Conservation (phyloP, 345 rosid species). For the Lenwebbia sp. region DNA sequence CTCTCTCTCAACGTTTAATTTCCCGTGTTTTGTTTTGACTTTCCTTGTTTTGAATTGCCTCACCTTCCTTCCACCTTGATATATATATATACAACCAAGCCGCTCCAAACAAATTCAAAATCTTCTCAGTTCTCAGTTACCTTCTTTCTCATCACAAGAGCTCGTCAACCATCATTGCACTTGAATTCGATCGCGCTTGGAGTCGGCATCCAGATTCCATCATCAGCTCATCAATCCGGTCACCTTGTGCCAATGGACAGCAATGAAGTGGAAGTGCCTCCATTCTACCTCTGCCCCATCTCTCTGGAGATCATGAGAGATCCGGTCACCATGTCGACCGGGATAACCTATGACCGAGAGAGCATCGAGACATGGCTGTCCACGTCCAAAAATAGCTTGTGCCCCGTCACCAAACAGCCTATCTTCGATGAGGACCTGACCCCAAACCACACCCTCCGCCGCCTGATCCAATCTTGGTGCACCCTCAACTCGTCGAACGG, state of each 20-base stretch:
- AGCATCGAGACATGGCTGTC: constrained; percentile 13
- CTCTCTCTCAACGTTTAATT: background rate
- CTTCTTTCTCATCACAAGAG: background rate
- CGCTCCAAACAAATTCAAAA: background rate
- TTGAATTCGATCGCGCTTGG: background rate
- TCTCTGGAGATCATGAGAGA: too few species aligned
- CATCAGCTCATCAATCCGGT: background rate
- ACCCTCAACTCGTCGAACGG: constrained; percentile 75
- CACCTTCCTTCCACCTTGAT: background rate
- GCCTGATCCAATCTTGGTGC: constrained; percentile 93
- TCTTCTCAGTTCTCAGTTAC: background rate
- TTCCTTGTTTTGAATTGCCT: background rate
- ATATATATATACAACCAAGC: background rate
- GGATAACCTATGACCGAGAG: constrained; percentile 15
- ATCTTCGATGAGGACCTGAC: constrained; percentile 32
- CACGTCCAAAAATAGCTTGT: background rate
- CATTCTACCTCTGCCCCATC: constrained; percentile 7
- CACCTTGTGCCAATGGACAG: background rate
- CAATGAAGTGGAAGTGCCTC: constrained; percentile 8
- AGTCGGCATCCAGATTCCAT: background rate
- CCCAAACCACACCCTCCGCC: constrained; percentile 79
- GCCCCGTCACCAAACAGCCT: constrained; percentile 51
- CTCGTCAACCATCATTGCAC: background rate
- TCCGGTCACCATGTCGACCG: constrained; percentile 13
- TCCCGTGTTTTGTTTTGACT: constrained; percentile 2